Base-by-base conservation (phyloP, 2,329 filamentous ascomycete genomes). In the Alternaria angustiovoidea region DNA sequence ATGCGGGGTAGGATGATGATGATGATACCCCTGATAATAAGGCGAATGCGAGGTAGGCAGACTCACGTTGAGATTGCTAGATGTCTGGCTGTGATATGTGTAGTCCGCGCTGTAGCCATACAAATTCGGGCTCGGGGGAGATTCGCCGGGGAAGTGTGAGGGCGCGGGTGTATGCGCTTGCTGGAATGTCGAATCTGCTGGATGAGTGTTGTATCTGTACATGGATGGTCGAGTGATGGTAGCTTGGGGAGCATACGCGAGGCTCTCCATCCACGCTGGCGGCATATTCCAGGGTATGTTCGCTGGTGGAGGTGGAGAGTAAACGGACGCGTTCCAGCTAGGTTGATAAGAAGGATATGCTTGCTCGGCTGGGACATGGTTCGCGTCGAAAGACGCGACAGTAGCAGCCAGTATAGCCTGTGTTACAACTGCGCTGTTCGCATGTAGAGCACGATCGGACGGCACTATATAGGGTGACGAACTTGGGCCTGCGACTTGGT, bases 261-360 rank as follows among this genome's bases (percentile, higher is more conserved):
- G 51, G 41, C 49, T 60, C 16, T 62, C 38, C 18, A 65, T 66
- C 71, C 72, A 75, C 2, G 46, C 20, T 22, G 59, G 39, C 18
- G 69, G 61, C 11, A 66, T 47, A 32, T 65, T 70, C 71, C 71
- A 75, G 3, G 58, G 28, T 22, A 67, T 56, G 26, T 63, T 62
- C 12, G 61, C 41, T 18, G 64, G 59, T 24, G 65, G 60, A 4
- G 62, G 44, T 20, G 61, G 62, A 24, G 66, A 63, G 43, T 72
- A 72, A 5, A 66, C 39, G 8, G 55, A 44, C 7, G 57, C n/a
- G 20, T 51, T 66, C 70, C 72, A 74, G 7, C 51, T 36, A 11
- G 52, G 22, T 6, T 65, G 66, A 22, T 64, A 63, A 11, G 46
- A n/a, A 16, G 63, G 18, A 54, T 66, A 71, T 5, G 66, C 32